phyloP scores from a whole-genome alignment of 768 basidiomycete genomes.

The Amanita muscaria region DNA sequence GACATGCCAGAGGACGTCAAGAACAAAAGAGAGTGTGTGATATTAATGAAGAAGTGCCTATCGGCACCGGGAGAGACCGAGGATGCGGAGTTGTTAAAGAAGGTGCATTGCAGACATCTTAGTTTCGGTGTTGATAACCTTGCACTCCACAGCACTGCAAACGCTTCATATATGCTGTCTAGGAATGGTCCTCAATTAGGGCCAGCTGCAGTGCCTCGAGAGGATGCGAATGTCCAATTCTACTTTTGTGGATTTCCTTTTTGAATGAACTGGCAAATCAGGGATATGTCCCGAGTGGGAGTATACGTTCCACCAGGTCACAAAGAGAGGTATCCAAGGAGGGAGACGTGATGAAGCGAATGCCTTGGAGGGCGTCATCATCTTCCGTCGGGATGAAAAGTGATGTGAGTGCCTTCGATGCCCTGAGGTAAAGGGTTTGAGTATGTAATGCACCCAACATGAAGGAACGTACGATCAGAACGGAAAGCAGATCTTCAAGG shows the following conservation, averaged over 20 bases:
- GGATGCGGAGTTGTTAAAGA: too few species aligned
- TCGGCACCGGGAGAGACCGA: too few species aligned
- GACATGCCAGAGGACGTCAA: too few species aligned
- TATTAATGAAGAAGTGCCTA: too few species aligned
- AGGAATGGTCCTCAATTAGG: too few species aligned
- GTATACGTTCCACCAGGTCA: conserved; percentile 83
- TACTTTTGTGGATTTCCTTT: conserved; percentile 75
- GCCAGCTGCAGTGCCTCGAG: conserved; percentile 88
- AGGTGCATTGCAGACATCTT: too few species aligned
- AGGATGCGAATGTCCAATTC: conserved; percentile 87
- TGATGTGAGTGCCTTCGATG: conserved; percentile 90
- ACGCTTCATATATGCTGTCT: too few species aligned
- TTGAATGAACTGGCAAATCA: conserved; percentile 89
- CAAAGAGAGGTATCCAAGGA: conserved; percentile 77
- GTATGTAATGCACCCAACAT: background rate
- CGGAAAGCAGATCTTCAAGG: conserved; percentile 87
- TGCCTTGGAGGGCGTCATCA: conserved; percentile 76
- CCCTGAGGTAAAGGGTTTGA: too few species aligned
- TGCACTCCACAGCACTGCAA: too few species aligned
- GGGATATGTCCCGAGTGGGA: conserved; percentile 88
- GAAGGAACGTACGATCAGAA: conserved; percentile 68
- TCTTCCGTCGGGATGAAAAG: conserved; percentile 73
- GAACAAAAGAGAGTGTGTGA: too few species aligned
- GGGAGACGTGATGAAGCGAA: conserved; percentile 64
- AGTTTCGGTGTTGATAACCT: too few species aligned